A percentile compares a stretch with the other conserved stretches of the same genome.
phyloP scores from a whole-genome alignment of 1,139 yeast species.

The Yamadazyma taylorii region DNA sequence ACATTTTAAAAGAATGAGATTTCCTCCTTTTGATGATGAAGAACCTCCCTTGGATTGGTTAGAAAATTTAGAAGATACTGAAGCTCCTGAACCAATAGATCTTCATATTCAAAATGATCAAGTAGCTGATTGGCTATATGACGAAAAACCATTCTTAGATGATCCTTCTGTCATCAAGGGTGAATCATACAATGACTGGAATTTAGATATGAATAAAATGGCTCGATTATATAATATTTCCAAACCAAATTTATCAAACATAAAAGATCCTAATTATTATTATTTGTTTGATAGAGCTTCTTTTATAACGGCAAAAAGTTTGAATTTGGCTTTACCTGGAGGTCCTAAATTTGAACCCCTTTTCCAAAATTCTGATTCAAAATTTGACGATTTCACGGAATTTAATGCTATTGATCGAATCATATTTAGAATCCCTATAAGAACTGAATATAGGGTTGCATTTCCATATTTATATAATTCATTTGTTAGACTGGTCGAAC shows the following conservation, averaged over 20 bases:
- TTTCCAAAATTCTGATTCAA: conserved; percentile 60
- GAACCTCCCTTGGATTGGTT: conserved; percentile 88
- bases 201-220: conserved; percentile 60
- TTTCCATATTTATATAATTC: conserved; percentile 85
- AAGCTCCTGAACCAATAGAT: conserved; percentile 68
- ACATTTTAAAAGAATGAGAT: conserved; percentile 86
- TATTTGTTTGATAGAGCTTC: conserved; percentile 76
- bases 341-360: conserved; percentile 96
- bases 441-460: conserved; percentile 84
- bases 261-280: conserved; percentile 54
- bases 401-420: conserved; percentile 87
- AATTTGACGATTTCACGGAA: conserved; percentile 79
- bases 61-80: conserved; percentile 73
- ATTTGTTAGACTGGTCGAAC: conserved; percentile 62
- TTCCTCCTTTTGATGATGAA: conserved; percentile 97
- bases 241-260: conserved; percentile 64
- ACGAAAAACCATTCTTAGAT: conserved; percentile 70
- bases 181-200: conserved; percentile 75
- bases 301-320: conserved; percentile 86
- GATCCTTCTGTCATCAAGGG: conserved; percentile 61
- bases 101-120: conserved; percentile 62
- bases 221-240: conserved; percentile 66
- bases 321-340: conserved; percentile 85
- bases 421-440: conserved; percentile 71
- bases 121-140: conserved; percentile 78